A percentile compares a stretch with the other conserved stretches of the same genome.
Evolutionary conservation across 2,329 filamentous ascomycete genomes (phyloP).

Genomic region (Neopestalotiopsis sp.): DNA sequence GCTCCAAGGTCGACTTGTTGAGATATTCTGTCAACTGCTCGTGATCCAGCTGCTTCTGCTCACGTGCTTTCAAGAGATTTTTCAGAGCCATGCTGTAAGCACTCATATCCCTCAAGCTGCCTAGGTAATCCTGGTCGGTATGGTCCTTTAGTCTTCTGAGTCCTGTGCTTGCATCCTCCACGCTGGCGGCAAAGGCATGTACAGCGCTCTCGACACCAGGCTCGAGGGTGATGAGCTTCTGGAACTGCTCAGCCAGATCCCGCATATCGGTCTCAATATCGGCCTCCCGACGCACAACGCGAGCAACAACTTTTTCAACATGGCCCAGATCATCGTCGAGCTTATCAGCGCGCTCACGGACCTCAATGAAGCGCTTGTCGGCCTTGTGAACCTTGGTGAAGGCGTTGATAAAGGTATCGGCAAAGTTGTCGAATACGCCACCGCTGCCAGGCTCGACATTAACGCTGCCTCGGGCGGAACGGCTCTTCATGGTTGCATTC

Average conservation of each 20-base stretch:
- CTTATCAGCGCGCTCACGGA: constrained; percentile 90
- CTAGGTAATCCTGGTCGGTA: constrained; percentile 95
- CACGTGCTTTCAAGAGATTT: constrained; percentile 85
- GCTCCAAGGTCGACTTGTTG: constrained; percentile 85
- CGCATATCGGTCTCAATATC: constrained; percentile 88
- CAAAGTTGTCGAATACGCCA: constrained; percentile 92
- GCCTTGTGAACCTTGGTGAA: constrained; percentile 97
- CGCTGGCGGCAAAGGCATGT: constrained; percentile 83
- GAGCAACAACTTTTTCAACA: constrained; percentile 93
- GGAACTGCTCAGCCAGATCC: constrained; percentile 92
- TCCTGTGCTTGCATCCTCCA: constrained; percentile 82
- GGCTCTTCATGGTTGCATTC: constrained; percentile 92
- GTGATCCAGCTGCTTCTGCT: constrained; percentile 98
- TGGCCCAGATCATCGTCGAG: constrained; percentile 91
- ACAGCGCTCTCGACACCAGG: constrained; percentile 83
- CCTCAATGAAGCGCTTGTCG: constrained; percentile 92
- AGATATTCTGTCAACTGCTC: constrained; percentile 96
- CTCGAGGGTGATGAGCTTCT: constrained; percentile 88
- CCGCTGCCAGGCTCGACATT: constrained; percentile 54
- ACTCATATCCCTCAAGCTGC: constrained; percentile 92
- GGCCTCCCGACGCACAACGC: constrained; percentile 84
- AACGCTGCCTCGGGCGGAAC: constrained; percentile 69
- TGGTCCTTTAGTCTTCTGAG: constrained; percentile 84
- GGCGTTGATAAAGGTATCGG: constrained; percentile 95
- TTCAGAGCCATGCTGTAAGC: constrained; percentile 90